Conservation (phyloP, 306 rosid species). For the Fragaria nilgerrensis region DNA sequence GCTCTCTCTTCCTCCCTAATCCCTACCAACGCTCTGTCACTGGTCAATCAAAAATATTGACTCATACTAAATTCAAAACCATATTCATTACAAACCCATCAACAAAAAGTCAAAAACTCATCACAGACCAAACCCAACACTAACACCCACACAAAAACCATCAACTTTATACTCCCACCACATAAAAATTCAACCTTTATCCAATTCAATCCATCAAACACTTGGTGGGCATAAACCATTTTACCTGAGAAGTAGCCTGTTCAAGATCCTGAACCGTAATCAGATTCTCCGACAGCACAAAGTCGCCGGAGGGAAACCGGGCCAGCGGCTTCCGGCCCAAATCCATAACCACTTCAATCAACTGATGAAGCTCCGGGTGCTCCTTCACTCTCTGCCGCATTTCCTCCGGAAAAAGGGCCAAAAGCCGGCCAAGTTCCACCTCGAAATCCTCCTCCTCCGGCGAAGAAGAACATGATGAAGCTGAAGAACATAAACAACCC, state of each 20-base stretch:
- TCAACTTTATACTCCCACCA: neutral
- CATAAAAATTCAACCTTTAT: neutral
- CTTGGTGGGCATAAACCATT: slow-evolving; percentile 12
- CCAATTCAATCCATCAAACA: slow-evolving; percentile 27
- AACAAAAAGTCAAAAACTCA: neutral
- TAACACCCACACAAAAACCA: neutral
- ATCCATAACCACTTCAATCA: slow-evolving; percentile 93
- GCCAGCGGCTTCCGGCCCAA: slow-evolving; percentile 94
- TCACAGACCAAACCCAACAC: neutral
- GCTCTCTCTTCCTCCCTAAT: neutral
- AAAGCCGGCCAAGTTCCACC: slow-evolving; percentile 65
- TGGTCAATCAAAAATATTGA: neutral
- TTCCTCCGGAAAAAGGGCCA: slow-evolving; percentile 74
- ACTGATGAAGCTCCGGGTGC: slow-evolving; percentile 58
- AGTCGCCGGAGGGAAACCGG: slow-evolving; percentile 86
- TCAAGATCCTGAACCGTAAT: slow-evolving; percentile 66
- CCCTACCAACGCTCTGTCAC: neutral
- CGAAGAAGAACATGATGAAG: slow-evolving; percentile 25
- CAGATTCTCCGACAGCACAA: slow-evolving; percentile 60
- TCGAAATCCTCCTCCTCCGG: slow-evolving; percentile 54
- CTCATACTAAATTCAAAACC: neutral
- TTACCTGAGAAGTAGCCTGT: slow-evolving; percentile 85
- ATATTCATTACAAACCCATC: neutral
- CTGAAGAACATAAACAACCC: slow-evolving; percentile 23
- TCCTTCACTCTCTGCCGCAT: slow-evolving; percentile 71